Conservation (phyloP, 371 early-diverging fungal species). For the Funneliformis caledonium region DNA sequence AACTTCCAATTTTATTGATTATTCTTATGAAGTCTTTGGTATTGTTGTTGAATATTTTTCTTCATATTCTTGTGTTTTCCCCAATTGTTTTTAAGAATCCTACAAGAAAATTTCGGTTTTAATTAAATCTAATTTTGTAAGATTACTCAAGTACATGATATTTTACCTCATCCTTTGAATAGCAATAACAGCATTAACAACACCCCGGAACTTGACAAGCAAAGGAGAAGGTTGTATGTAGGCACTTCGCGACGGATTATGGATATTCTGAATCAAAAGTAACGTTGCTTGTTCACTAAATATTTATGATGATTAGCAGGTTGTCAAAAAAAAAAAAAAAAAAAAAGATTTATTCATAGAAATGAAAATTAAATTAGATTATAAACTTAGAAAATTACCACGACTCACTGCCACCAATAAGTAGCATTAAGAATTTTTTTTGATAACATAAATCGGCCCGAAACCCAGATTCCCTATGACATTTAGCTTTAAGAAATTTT, state of each 20-base stretch:
- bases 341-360: neutral
- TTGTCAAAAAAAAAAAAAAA: neutral
- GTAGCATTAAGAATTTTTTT: constrained; percentile 28
- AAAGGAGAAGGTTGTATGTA: neutral
- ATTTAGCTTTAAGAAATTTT: constrained; percentile 22
- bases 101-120: neutral
- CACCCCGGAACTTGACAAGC: constrained; percentile 11
- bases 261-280: neutral
- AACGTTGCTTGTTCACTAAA: constrained; percentile 26
- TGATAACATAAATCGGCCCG: constrained; percentile 37
- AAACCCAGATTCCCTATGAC: constrained; percentile 29
- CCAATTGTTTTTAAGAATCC: constrained; percentile 30
- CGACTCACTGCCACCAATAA: constrained; percentile 29
- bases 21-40: neutral
- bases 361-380: neutral
- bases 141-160: too few species aligned
- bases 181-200: constrained; percentile 26
- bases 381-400: constrained; percentile 14
- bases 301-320: neutral
- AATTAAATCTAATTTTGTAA: neutral
- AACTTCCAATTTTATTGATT: neutral
- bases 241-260: neutral
- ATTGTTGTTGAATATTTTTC: constrained; percentile 23
- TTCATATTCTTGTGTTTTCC: neutral
- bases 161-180: constrained; percentile 38